Conservation (phyloP, 2,329 filamentous ascomycete genomes). For the Aspergillaceae sp. region DNA sequence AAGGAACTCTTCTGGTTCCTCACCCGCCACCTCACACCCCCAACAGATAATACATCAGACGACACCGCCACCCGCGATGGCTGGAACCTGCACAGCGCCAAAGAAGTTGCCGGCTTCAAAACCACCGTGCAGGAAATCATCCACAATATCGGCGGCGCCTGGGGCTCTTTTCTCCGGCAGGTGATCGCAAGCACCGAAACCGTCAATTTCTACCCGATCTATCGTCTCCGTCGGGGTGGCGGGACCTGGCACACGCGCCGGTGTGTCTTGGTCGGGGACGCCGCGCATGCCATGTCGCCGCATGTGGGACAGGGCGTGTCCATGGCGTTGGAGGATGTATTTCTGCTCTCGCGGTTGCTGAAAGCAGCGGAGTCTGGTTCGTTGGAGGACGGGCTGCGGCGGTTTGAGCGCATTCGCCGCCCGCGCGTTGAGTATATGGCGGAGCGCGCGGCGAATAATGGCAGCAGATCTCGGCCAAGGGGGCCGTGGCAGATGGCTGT, state of each 20-base stretch:
- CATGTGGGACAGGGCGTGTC: slow-evolving; percentile 44
- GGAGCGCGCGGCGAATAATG: not conserved
- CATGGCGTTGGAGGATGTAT: slow-evolving; percentile 46
- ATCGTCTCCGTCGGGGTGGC: slow-evolving; percentile 24
- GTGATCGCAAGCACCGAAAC: slow-evolving; percentile 8
- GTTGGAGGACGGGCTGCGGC: slow-evolving; percentile 12
- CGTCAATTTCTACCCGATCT: slow-evolving; percentile 28
- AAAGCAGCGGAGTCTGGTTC: slow-evolving; percentile 1
- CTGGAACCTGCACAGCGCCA: slow-evolving; percentile 19
- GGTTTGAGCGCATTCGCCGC: slow-evolving; percentile 21
- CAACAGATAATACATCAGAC: slow-evolving; percentile 4
- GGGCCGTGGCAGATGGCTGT: slow-evolving; percentile 16
- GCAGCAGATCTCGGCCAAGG: not conserved
- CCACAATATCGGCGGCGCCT: slow-evolving; percentile 8
- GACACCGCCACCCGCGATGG: slow-evolving; percentile 14
- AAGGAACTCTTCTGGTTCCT: slow-evolving; percentile 24
- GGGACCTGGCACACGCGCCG: slow-evolving; percentile 22
- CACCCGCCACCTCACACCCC: slow-evolving; percentile 16
- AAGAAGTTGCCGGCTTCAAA: slow-evolving; percentile 19
- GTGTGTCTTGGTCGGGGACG: slow-evolving; percentile 28
- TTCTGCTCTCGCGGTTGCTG: slow-evolving; percentile 21
- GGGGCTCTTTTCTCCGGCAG: slow-evolving; percentile 12
- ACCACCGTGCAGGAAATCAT: slow-evolving; percentile 7
- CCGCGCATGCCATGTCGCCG: slow-evolving; percentile 27
- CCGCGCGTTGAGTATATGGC: slow-evolving; percentile 21